phyloP scores from a whole-genome alignment of 1,284 basidiomycete species.

The Rhizoctonia solani region DNA sequence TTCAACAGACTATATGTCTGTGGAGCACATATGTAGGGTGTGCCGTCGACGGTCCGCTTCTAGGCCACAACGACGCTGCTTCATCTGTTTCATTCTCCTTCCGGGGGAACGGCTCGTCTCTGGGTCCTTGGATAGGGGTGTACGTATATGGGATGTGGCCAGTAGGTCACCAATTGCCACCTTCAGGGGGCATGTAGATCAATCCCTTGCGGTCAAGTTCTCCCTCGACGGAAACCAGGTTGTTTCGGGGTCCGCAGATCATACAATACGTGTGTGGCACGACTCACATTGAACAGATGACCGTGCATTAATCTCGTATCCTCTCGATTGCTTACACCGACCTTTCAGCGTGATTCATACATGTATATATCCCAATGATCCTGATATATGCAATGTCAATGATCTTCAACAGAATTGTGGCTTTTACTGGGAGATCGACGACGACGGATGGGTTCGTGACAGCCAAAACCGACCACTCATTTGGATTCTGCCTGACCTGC shows the following conservation, averaged over 20 bases:
- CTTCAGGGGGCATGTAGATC: not conserved
- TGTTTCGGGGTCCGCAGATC: not conserved
- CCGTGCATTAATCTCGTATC: no score
- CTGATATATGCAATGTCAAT: not conserved
- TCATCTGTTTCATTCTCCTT: no score
- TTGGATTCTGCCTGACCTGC: not conserved
- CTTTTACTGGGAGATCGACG: not conserved
- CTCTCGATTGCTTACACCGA: no score
- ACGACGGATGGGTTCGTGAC: conserved; percentile 1
- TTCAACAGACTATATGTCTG: no score
- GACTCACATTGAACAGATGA: not conserved
- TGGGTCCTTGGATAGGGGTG: no score
- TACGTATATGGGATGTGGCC: not conserved
- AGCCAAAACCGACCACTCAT: not conserved
- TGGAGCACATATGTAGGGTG: no score
- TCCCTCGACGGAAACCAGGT: not conserved
- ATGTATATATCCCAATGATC: not conserved
- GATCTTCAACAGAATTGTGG: not conserved
- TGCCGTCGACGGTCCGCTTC: no score
- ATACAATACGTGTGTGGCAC: not conserved
- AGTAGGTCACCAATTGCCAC: not conserved
- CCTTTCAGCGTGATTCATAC: no score
- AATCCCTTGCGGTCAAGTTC: not conserved
- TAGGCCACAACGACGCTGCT: no score
- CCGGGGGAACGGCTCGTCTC: no score